A percentile compares a stretch with the other conserved stretches of the same genome.
These are phyloP conservation scores for Pyropia yezoensis DNA, from an alignment of 23 red algal genomes.

Conservation along the genomic window DNA sequence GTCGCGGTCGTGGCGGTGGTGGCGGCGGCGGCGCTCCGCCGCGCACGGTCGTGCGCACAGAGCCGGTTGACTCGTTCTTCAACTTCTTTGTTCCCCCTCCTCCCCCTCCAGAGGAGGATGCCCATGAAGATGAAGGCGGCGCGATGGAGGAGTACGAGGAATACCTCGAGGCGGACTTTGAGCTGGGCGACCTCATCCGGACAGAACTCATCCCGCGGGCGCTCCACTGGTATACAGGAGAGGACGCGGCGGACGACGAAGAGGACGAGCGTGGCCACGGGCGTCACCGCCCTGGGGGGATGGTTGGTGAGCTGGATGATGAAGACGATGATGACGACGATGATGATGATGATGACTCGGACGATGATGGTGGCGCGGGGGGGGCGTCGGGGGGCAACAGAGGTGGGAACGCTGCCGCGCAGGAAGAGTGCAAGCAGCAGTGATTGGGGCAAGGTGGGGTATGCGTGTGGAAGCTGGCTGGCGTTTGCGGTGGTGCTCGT, in stretches of 20 bases:
- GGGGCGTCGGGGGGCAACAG: no score
- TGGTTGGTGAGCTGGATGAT: no score
- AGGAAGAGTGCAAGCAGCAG: no score
- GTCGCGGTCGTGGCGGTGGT: no score
- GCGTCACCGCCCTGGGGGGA: no score
- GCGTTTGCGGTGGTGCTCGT: no score
- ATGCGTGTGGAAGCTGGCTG: no score
- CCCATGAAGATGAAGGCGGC: conserved; percentile 3
- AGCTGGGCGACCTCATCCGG: conserved; percentile 36
- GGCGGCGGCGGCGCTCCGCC: neutral
- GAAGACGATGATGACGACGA: no score
- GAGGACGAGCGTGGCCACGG: conserved; percentile 5
- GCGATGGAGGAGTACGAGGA: conserved; percentile 45
- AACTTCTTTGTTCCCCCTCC: conserved; percentile 66
- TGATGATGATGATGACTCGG: no score
- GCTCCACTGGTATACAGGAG: conserved; percentile 19
- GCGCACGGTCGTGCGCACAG: conserved; percentile 11
- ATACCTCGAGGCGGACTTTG: conserved; percentile 46
- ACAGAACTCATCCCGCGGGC: conserved; percentile 47
- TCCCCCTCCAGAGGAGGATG: neutral
- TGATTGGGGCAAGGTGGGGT: no score
- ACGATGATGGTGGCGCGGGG: no score
- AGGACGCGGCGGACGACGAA: conserved; percentile 6
- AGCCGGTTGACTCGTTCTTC: conserved; percentile 62
- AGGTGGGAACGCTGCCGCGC: no score